Evolutionary conservation across 352 stramenopile genomes (phyloP).

Genomic region (Elongisporangium anandrum): DNA sequence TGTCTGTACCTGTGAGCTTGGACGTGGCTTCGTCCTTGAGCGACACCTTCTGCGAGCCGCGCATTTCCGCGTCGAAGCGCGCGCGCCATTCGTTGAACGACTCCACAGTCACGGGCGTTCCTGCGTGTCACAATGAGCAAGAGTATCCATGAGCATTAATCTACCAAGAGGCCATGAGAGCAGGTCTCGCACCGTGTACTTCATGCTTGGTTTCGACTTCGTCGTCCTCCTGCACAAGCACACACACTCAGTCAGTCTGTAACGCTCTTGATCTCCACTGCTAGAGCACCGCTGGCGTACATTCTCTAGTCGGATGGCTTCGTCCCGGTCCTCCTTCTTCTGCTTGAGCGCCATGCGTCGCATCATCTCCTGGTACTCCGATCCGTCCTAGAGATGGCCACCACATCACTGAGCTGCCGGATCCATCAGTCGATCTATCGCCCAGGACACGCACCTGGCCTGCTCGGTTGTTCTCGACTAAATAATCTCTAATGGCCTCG

Average conservation of each 20-base stretch:
- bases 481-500: constrained; percentile 80
- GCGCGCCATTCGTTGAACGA: constrained; percentile 67
- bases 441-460: constrained; percentile 51
- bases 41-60: constrained; percentile 28
- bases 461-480: constrained; percentile 85
- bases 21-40: constrained; percentile 65
- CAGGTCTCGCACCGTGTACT: constrained; percentile 20
- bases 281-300: constrained; percentile 5
- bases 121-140: constrained; percentile 17
- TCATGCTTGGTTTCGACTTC: constrained; percentile 20
- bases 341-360: constrained; percentile 74
- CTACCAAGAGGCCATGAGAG: not conserved
- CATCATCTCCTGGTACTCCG: constrained; percentile 88
- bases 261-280: not conserved
- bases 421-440: not conserved
- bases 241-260: not conserved
- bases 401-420: too few relatives aligned
- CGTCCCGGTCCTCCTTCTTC: constrained; percentile 72
- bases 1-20: constrained; percentile 63
- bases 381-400: constrained; percentile 81
- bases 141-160: not conserved
- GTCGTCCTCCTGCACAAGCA: constrained; percentile 18
- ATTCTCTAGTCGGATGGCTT: constrained; percentile 42
- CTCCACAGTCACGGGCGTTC: constrained; percentile 78
- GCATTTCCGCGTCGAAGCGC: constrained; percentile 73